Conservation (phyloP, 2,329 filamentous ascomycete species). For the Colletotrichum melonis region DNA sequence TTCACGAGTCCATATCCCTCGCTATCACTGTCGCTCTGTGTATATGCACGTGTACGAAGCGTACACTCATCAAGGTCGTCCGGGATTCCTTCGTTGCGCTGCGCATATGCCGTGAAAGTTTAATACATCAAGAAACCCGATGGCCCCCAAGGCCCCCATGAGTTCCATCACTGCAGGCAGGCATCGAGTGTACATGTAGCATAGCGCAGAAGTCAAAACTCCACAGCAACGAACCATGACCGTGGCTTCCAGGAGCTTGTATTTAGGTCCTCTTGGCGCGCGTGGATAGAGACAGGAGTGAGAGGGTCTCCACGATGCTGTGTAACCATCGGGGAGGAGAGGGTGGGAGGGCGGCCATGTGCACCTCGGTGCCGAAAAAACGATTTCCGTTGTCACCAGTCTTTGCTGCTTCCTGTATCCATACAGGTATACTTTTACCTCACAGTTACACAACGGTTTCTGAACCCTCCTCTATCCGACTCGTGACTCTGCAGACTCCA, state of each 20-base stretch:
- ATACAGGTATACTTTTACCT: neutral
- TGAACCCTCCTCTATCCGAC: neutral
- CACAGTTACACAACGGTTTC: neutral
- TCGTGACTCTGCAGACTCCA: no score
- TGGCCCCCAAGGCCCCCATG: no score
- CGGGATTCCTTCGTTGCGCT: neutral
- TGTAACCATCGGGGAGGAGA: neutral
- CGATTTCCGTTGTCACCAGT: neutral
- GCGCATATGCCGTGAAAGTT: neutral
- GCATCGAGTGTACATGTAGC: neutral
- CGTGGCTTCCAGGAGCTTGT: neutral
- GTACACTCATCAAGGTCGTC: neutral
- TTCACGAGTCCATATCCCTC: neutral
- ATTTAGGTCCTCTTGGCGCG: no score
- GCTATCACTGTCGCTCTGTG: neutral
- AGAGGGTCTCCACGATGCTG: neutral
- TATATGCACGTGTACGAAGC: neutral
- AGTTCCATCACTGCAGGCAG: neutral
- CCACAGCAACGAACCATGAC: neutral
- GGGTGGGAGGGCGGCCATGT: neutral
- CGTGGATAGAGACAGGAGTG: neutral
- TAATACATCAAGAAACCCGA: neutral
- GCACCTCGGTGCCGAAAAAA: neutral
- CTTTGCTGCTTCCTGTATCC: neutral
- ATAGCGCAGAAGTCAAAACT: neutral